These are phyloP conservation scores for Neofusicoccum laricinum DNA, from an alignment of 2,329 filamentous ascomycete species.

Conservation along the genomic window DNA sequence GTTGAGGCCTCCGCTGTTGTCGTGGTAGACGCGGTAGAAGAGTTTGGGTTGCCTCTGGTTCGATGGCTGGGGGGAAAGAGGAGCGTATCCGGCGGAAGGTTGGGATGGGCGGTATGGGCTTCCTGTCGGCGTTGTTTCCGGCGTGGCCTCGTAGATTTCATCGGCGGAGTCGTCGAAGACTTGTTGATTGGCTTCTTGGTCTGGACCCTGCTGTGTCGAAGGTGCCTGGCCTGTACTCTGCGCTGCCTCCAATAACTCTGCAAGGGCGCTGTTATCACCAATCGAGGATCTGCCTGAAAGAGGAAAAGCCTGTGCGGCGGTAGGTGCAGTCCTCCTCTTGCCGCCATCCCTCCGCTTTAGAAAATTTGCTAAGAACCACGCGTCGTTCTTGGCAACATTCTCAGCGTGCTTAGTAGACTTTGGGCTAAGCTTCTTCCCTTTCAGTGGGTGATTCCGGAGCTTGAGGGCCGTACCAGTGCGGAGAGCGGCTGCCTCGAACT, in stretches of 20 bases:
- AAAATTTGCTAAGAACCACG: not conserved
- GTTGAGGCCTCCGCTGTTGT: not conserved
- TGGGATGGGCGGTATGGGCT: not conserved
- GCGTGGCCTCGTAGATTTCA: not conserved
- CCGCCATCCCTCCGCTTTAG: not conserved
- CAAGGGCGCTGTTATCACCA: not conserved
- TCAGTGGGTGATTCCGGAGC: not conserved
- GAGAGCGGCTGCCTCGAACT: not conserved
- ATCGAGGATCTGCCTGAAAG: not conserved
- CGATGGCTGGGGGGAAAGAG: not conserved
- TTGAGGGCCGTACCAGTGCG: not conserved
- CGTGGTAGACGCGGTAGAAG: not conserved
- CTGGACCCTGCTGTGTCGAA: too few species aligned
- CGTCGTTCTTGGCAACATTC: not conserved
- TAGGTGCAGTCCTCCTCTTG: not conserved
- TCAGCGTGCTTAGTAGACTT: not conserved
- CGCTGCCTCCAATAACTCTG: too few species aligned
- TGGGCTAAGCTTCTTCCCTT: not conserved
- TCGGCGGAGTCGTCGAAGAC: not conserved
- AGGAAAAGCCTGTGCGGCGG: not conserved
- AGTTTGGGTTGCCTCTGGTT: not conserved
- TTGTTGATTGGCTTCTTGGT: not conserved
- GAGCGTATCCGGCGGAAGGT: not conserved
- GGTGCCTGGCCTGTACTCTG: too few species aligned
- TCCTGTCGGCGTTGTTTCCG: too few species aligned